phyloP scores from a whole-genome alignment of 495 filamentous ascomycete genomes.

The Penicillium paradoxum region DNA sequence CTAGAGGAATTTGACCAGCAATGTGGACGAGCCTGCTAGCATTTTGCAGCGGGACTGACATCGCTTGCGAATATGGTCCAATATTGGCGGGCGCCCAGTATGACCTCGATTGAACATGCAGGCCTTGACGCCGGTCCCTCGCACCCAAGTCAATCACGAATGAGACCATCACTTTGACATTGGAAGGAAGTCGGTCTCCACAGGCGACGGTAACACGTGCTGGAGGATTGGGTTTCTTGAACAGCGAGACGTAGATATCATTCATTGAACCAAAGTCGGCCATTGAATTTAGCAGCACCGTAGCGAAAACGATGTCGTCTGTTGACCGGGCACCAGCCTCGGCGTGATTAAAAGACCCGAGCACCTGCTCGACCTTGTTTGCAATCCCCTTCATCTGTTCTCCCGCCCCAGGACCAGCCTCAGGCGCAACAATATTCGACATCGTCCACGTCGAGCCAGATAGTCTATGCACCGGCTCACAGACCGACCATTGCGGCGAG shows the following conservation, averaged over 20 bases:
- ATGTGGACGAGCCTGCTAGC: constrained; percentile 49
- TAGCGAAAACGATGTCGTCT: constrained; percentile 64
- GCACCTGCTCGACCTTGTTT: constrained; percentile 29
- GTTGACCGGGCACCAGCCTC: constrained; percentile 23
- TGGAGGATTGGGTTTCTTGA: constrained; percentile 74
- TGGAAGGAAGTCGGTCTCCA: constrained; percentile 54
- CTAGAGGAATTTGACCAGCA: constrained; percentile 87
- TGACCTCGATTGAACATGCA: constrained; percentile 89
- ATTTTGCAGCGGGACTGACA: constrained; percentile 49
- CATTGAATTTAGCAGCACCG: constrained; percentile 77
- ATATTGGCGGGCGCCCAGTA: constrained; percentile 99
- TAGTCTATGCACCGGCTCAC: constrained; percentile 15
- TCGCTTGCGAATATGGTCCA: constrained; percentile 92
- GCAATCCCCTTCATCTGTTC: constrained; percentile 46
- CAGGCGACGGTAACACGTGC: constrained; percentile 78
- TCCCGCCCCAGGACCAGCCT: constrained; percentile 32
- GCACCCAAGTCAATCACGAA: constrained; percentile 39
- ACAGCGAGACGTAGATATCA: constrained; percentile 60
- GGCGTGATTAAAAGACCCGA: constrained; percentile 16
- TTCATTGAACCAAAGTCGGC: constrained; percentile 71
- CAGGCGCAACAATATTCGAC: constrained; percentile 41
- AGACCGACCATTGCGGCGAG: constrained; percentile 11
- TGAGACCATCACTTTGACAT: constrained; percentile 58
- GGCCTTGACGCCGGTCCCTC: constrained; percentile 41
- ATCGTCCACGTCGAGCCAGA: constrained; percentile 33